Evolutionary conservation across 441 rosid genomes (phyloP).

Genomic region (Adansonia grandidieri): DNA sequence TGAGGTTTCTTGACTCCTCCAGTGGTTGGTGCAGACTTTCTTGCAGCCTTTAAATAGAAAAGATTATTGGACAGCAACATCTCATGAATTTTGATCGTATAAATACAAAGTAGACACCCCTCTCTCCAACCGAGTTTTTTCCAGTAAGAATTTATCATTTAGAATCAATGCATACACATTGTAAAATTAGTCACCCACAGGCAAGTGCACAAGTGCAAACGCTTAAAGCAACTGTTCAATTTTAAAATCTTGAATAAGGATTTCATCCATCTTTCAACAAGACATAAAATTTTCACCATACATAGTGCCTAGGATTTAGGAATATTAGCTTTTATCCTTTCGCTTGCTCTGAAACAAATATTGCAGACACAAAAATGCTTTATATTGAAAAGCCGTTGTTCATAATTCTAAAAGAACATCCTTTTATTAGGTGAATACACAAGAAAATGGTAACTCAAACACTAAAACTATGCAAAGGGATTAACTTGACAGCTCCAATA

Average conservation of each 20-base stretch:
- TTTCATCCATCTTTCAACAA: neutral
- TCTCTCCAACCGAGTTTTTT: neutral
- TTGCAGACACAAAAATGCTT: neutral
- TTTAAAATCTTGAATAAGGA: neutral
- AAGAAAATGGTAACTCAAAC: neutral
- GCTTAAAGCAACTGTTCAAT: neutral
- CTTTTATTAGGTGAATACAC: neutral
- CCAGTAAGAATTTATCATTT: neutral
- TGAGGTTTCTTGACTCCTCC: constrained; percentile 54
- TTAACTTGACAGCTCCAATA: neutral
- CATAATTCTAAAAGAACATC: neutral
- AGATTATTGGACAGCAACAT: neutral
- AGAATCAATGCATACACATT: neutral
- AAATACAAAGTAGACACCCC: neutral
- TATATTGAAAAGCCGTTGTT: neutral
- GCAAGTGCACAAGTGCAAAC: too few relatives aligned
- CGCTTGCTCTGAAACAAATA: neutral
- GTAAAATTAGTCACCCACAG: too few relatives aligned
- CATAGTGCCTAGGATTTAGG: neutral
- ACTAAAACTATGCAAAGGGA: neutral
- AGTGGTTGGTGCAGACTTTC: constrained; percentile 51
- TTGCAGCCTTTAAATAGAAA: constrained; percentile 40
- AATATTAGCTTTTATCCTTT: neutral
- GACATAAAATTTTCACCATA: neutral
- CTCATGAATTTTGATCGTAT: neutral